Conservation (phyloP, 306 rosid genomes). For the Vigna radiata region DNA sequence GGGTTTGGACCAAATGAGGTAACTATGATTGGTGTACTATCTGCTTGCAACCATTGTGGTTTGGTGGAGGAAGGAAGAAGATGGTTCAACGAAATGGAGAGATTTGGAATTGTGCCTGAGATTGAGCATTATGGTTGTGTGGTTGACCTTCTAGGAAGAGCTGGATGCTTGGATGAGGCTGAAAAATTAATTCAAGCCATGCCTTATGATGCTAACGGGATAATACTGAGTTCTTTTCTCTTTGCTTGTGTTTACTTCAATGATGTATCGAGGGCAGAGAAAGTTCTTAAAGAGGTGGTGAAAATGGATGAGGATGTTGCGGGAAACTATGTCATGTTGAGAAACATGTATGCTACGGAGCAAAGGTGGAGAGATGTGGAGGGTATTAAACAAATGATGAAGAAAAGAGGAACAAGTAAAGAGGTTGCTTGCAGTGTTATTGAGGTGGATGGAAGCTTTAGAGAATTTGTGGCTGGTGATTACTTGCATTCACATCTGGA, state of each 20-base stretch:
- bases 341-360: conserved; percentile 67
- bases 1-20: conserved; percentile 57
- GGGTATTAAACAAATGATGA: conserved; percentile 62
- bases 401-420: conserved; percentile 58
- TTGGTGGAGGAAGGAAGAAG: conserved; percentile 71
- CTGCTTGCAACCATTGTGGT: conserved; percentile 79
- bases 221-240: conserved; percentile 70
- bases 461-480: conserved; percentile 64
- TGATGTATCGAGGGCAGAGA: conserved; percentile 66
- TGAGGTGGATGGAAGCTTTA: conserved; percentile 63
- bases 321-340: conserved; percentile 66
- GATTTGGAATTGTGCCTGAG: conserved; percentile 60
- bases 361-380: conserved; percentile 72
- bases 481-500: conserved; percentile 44
- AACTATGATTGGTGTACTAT: conserved; percentile 65
- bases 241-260: conserved; percentile 66
- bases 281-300: conserved; percentile 55
- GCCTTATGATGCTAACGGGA: conserved; percentile 70
- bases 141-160: conserved; percentile 76
- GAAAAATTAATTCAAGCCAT: conserved; percentile 62
- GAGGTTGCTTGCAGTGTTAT: conserved; percentile 70
- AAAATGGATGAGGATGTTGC: conserved; percentile 50
- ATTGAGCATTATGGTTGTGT: conserved; percentile 83
- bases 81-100: conserved; percentile 62
- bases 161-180: conserved; percentile 76